phyloP scores from a whole-genome alignment of 192 early-diverging fungal genomes.

The Mortierella claussenii region DNA sequence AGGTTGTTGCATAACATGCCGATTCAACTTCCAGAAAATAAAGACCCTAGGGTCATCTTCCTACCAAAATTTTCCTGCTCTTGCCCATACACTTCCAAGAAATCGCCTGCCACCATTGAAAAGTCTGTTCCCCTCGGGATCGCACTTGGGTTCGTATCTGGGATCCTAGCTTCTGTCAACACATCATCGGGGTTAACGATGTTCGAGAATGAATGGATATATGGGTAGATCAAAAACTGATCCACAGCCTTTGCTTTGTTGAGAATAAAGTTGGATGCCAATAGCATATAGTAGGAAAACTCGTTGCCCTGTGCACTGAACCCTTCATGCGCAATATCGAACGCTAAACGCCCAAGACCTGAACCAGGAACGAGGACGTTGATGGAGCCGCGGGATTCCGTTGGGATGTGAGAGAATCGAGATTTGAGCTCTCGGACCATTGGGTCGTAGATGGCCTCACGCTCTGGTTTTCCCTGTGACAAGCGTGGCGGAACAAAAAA shows the following conservation, averaged over 20 bases:
- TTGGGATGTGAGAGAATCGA: conserved; percentile 62
- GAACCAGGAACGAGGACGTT: conserved; percentile 94
- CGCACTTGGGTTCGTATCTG: conserved; percentile 82
- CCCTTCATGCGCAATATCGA: conserved; percentile 84
- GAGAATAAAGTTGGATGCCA: conserved; percentile 94
- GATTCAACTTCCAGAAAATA: too few relatives aligned
- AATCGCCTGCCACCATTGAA: conserved; percentile 98
- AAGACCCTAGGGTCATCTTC: too few relatives aligned
- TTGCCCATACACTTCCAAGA: conserved; percentile 86
- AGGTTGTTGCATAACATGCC: too few relatives aligned
- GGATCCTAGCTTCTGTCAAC: conserved; percentile 75
- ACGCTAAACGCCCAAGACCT: conserved; percentile 93
- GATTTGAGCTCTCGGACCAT: conserved; percentile 77
- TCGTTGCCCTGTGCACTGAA: conserved; percentile 92
- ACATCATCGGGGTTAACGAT: conserved; percentile 67
- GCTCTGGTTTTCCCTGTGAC: conserved; percentile 75
- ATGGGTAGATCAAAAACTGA: conserved; percentile 87
- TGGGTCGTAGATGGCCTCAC: conserved; percentile 82
- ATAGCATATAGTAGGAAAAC: conserved; percentile 97
- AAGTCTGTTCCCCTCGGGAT: conserved; percentile 81
- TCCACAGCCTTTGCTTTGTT: conserved; percentile 72
- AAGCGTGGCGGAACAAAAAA: neutral
- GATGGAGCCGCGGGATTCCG: conserved; percentile 67
- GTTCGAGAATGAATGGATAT: conserved; percentile 94
- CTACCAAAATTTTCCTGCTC: conserved; percentile 65